phyloP scores from a whole-genome alignment of 2,329 filamentous ascomycete species.

The Pseudopithomyces chartarum region DNA sequence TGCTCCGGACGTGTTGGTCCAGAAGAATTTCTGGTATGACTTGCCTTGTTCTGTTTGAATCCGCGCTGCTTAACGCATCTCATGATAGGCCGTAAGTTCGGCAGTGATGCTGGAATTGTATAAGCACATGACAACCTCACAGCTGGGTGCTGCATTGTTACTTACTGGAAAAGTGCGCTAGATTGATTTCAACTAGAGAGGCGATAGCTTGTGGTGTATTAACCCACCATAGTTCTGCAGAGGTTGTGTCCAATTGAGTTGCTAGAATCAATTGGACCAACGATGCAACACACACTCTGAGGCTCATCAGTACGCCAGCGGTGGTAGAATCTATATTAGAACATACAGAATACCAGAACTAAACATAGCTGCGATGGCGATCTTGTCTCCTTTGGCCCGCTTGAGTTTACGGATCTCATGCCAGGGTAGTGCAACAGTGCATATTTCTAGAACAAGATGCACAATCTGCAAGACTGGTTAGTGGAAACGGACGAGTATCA shows the following conservation, averaged over 20 bases:
- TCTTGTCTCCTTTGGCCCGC: not conserved
- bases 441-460: conserved; percentile 3
- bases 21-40: not conserved
- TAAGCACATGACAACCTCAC: not conserved
- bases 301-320: not conserved
- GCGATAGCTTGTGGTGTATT: conserved; percentile 3
- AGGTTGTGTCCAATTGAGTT: not conserved
- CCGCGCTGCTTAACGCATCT: not conserved
- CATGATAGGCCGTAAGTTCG: conserved; percentile 4
- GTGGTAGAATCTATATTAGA: not conserved
- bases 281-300: conserved; percentile 4
- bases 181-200: conserved; percentile 5
- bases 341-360: conserved; percentile 3
- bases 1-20: not conserved
- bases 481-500: not conserved
- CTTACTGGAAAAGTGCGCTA: conserved; percentile 9
- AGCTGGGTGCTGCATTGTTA: not conserved
- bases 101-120: not conserved
- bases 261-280: conserved; percentile 3
- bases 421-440: not conserved
- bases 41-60: not conserved
- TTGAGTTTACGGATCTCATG: conserved; percentile 2
- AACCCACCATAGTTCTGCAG: conserved; percentile 7
- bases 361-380: conserved; percentile 5
- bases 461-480: not conserved